phyloP scores from a whole-genome alignment of 1,139 yeast genomes.

The Candida gigantensis region DNA sequence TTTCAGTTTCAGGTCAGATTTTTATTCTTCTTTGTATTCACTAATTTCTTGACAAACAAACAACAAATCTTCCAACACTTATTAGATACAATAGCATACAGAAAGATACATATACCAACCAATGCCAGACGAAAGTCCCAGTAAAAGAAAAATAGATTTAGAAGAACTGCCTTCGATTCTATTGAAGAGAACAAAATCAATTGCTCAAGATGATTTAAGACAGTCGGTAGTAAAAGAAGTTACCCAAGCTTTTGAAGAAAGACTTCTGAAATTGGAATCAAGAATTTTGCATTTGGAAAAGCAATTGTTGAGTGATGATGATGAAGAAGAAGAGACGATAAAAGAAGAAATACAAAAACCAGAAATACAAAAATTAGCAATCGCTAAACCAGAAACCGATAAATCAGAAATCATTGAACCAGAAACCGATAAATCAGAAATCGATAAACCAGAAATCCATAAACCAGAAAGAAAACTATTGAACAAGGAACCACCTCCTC shows the following conservation, averaged over 20 bases:
- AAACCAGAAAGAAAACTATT: conserved; percentile 1
- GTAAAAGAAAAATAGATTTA: conserved; percentile 22
- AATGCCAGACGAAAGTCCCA: conserved; percentile 21
- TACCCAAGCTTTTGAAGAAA: conserved; percentile 20
- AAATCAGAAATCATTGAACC: too few species aligned
- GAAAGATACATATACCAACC: too few species aligned
- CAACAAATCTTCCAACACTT: too few species aligned
- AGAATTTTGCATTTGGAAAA: conserved; percentile 21
- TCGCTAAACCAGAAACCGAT: too few species aligned
- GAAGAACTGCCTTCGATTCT: conserved; percentile 10
- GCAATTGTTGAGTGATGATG: conserved; percentile 12
- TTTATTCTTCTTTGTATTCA: too few species aligned
- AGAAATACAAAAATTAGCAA: too few species aligned
- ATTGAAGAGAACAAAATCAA: conserved; percentile 16
- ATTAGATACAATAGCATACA: too few species aligned
- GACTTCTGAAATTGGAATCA: conserved; percentile 23
- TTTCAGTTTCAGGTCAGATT: too few species aligned
- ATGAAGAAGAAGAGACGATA: conserved; percentile 3
- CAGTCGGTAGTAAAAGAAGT: conserved; percentile 20
- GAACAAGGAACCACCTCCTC: conserved; percentile 15
- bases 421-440: conserved; percentile 1
- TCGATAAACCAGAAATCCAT: conserved; percentile 1
- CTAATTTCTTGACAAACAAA: too few species aligned
- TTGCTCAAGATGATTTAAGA: conserved; percentile 18
- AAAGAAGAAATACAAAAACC: background rate